Percentiles rank a stretch among this genome's conserved stretches.
Conservation (phyloP, 768 basidiomycete species). For the Collybia sordida region DNA sequence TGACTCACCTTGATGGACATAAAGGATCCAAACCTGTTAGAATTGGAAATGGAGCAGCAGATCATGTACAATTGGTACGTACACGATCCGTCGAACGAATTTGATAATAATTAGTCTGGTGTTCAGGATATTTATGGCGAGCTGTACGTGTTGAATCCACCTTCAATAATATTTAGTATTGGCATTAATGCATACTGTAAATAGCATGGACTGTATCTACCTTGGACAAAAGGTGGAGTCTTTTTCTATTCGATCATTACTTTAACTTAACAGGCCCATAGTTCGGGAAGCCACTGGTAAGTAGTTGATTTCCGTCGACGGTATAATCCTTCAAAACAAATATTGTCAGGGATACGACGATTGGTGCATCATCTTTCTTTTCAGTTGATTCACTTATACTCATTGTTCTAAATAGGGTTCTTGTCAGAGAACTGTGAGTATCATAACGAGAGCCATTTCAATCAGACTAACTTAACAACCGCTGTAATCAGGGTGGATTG, state of each 20-base stretch:
- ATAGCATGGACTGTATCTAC: constrained; percentile 94
- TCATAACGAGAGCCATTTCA: too few species aligned
- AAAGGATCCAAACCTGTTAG: constrained; percentile 84
- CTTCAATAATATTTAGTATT: background rate
- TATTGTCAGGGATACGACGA: constrained; percentile 37
- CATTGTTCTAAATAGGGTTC: constrained; percentile 42
- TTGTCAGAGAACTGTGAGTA: constrained; percentile 74
- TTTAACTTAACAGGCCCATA: constrained; percentile 18
- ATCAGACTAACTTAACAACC: too few species aligned
- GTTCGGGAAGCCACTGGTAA: constrained; percentile 77
- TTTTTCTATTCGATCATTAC: background rate
- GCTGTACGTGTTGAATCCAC: constrained; percentile 50
- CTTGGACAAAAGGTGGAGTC: constrained; percentile 82
- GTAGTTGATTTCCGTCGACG: constrained; percentile 18
- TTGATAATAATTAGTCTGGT: background rate
- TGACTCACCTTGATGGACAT: constrained; percentile 86
- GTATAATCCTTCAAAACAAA: background rate
- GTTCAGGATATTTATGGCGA: constrained; percentile 94
- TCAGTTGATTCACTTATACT: background rate
- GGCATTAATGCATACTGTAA: background rate
- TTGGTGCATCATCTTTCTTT: constrained; percentile 27
- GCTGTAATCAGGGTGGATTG: constrained; percentile 61
- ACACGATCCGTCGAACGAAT: background rate
- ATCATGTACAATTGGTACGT: constrained; percentile 83
- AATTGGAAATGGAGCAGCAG: constrained; percentile 95